Base-by-base conservation (phyloP, 2,329 filamentous ascomycete genomes). In the Ophiostoma angusticollis region DNA sequence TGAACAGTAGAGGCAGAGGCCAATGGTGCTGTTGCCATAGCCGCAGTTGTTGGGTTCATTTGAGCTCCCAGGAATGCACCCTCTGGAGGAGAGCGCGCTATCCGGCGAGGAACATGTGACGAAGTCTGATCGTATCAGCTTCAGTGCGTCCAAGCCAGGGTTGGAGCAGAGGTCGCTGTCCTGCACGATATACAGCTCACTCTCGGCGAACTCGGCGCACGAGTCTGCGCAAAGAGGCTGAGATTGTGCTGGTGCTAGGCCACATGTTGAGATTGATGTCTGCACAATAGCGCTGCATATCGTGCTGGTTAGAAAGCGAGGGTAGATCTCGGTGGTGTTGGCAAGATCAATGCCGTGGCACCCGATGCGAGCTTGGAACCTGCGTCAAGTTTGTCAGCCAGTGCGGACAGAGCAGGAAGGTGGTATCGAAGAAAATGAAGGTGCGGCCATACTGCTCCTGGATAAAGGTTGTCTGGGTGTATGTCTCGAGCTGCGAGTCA, bases 281-380 rank as follows among this genome's bases (percentile, higher is more conserved):
- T 98, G 91, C 36, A 98, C 74, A 54, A 98, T 82, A 48, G 84
- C 73, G 66, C 93, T 96, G 70, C 91, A 98, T 47, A 98, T 72
- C 47, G 93, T 80, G 45, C 83, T 91, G 33, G 78, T 91, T 5
- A 89, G 93, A 61, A 89, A 98, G 51, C 91, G 80, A 35, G 91
- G 89, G 61, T 98, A 98, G 53, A 87, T 74, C 52, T 81, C 72
- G 49, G 75, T 80, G 4, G 85, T 80, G 56, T 93, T 83, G 40
- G 74, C 75, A 41, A 87, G 70, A 53, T 91, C 75, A 51, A 95
- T 67, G 45, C 73, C 72, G 34, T 72, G 68, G 57, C 91, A 98
- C 40, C 89, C 89, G 47, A 98, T 72, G 34, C 85, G 66, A 38
- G 72, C 67, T 57, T 83, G 70, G 60, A 89, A 98, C 65, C 89